Evolutionary conservation across 768 basidiomycete species (phyloP), one percentile per base, ranked within the genome.

Genomic region (Lyophyllum shimeji): DNA sequence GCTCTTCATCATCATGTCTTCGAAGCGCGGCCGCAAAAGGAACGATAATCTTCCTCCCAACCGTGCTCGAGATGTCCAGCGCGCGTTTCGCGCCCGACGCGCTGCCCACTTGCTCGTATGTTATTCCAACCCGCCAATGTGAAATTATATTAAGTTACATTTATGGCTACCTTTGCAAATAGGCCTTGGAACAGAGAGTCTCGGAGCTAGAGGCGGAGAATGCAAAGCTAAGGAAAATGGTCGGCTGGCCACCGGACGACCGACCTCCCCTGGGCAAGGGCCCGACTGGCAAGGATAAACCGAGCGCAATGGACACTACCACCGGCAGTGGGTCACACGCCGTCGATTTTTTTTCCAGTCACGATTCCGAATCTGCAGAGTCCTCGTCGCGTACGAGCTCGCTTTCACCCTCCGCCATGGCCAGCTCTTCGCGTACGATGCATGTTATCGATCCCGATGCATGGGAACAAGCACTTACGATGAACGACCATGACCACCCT

Each of bases 121-220:
- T 66, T 63, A 61, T 68, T 69, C 61, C 63, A 66, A 67, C 72
- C 67, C 58, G 61, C 56, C 50, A 62, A 71, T 72, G 64, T 75
- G 69, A 74, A 74, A 73, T 80, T 69, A 63, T 50, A 48, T 58
- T 71, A 72, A 67, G 56, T 57, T 4, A 56, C 56, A 53, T 66
- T 52, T 67, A 60, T 59, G 25, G 55, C 71, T 63, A 65, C 67
- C 70, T 69, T 57, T 65, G 53, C 52, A 49, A 62, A 65, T 74
- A 93, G 90, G 87, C 88, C 53, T 74, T 95, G 59, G 93, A 95
- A 69, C 69, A 87, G 63, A 81, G 92, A 65, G 90, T 94, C 42
- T 70, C 83, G 49, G 89, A 90, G 69, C 82, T 95, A 42, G 92
- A 95, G 73, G 85, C 86, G 58, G 93, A 95, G 75, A 94, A 93